Percentiles rank a stretch among this genome's conserved stretches.
Conservation (phyloP, 345 rosid species). For the Dovyalis caffra region DNA sequence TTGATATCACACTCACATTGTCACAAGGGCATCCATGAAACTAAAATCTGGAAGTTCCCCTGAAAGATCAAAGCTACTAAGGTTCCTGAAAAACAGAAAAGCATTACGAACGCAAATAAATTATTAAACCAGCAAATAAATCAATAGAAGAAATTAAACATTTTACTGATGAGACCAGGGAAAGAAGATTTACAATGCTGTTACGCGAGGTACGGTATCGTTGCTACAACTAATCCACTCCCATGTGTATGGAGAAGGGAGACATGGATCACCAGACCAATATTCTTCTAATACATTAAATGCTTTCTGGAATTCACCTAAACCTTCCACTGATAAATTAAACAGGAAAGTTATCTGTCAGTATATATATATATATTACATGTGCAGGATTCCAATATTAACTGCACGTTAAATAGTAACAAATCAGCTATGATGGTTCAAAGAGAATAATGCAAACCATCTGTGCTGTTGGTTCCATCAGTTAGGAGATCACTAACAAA, state of each 20-base stretch:
- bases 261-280: conserved; percentile 56
- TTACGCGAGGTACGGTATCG: conserved; percentile 35
- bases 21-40: conserved; percentile 43
- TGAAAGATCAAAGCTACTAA: conserved; percentile 28
- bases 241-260: conserved; percentile 45
- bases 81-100: conserved; percentile 29
- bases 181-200: conserved; percentile 36
- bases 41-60: conserved; percentile 50
- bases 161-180: neutral
- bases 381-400: neutral
- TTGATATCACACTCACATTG: conserved; percentile 28
- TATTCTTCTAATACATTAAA: conserved; percentile 12
- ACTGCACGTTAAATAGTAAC: neutral
- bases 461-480: conserved; percentile 32
- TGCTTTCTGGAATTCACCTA: conserved; percentile 15
- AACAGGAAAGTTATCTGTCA: neutral
- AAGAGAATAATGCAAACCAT: conserved; percentile 24
- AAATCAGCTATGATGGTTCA: neutral
- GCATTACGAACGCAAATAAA: neutral
- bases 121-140: neutral
- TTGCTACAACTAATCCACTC: conserved; percentile 45
- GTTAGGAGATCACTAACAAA: conserved; percentile 21
- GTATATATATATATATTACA: no score
- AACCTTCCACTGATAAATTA: conserved; percentile 31
- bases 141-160: neutral